phyloP scores from a whole-genome alignment of 225 moss, liverwort and hornwort genomes.

The Sphagnum contortum region DNA sequence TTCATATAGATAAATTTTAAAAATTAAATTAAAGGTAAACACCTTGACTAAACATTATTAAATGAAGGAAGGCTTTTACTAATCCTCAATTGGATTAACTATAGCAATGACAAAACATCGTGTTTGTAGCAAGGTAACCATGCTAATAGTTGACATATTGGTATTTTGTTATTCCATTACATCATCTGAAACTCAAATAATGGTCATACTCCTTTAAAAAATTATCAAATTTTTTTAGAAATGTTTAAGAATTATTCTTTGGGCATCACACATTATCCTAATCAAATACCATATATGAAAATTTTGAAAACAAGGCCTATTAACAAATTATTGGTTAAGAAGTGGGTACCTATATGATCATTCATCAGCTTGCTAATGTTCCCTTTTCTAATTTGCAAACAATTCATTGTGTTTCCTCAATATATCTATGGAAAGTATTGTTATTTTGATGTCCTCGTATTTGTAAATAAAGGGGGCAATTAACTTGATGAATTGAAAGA shows the following conservation, averaged over 20 bases:
- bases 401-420: slow-evolving; percentile 92
- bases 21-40: no score
- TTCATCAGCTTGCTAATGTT: slow-evolving; percentile 99
- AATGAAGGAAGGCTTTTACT: slow-evolving; percentile 23
- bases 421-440: slow-evolving; percentile 50
- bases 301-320: no score
- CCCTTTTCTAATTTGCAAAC: slow-evolving; percentile 96
- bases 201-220: no score
- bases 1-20: no score
- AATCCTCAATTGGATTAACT: slow-evolving; percentile 88
- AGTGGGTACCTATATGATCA: slow-evolving; percentile 74
- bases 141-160: slow-evolving; percentile 92
- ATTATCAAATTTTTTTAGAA: no score
- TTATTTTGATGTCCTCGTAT: slow-evolving; percentile 76
- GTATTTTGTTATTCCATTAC: slow-evolving; percentile 99
- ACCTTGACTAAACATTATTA: neutral
- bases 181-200: slow-evolving; percentile 47
- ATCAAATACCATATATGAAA: no score
- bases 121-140: slow-evolving; percentile 93
- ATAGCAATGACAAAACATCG: slow-evolving; percentile 96
- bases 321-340: neutral
- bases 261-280: no score
- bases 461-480: slow-evolving; percentile 62
- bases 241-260: no score
- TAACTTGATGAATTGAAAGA: slow-evolving; percentile 65